phyloP scores from a whole-genome alignment of 148 eudicot species.

The Beta vulgaris region DNA sequence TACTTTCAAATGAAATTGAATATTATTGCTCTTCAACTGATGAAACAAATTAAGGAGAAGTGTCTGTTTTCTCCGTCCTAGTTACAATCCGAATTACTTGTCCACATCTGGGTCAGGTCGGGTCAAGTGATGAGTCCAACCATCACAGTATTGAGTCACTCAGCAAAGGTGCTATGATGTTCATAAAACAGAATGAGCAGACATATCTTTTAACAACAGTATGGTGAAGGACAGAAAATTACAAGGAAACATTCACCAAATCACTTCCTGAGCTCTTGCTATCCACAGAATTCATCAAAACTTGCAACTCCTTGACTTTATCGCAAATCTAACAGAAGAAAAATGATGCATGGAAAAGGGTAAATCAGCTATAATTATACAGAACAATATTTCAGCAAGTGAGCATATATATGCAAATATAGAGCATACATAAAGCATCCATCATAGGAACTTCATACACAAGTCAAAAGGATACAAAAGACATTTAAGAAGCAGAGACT shows the following conservation, averaged over 20 bases:
- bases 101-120: not conserved
- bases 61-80: not conserved
- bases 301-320: constrained; percentile 70
- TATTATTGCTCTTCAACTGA: no score
- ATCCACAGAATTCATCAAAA: constrained; percentile 38
- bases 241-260: constrained; percentile 42
- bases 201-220: not conserved
- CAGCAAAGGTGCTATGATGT: not conserved
- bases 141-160: not conserved
- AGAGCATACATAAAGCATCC: constrained; percentile 4
- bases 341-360: not conserved
- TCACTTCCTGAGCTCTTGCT: constrained; percentile 42
- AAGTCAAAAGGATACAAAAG: not conserved
- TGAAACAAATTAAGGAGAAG: not conserved
- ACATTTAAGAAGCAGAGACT: not conserved
- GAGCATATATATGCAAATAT: not conserved
- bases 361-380: not conserved
- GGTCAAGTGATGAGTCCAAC: not conserved
- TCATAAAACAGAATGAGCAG: constrained; percentile 2
- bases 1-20: no score
- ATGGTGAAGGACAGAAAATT: constrained; percentile 9
- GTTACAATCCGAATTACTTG: not conserved
- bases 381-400: not conserved
- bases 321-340: constrained; percentile 45
- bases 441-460: constrained; percentile 3